A percentile compares a stretch with the other conserved stretches of the same genome.
Conservation (phyloP, 257 asterid genomes). For the Solanum medicagineum region DNA sequence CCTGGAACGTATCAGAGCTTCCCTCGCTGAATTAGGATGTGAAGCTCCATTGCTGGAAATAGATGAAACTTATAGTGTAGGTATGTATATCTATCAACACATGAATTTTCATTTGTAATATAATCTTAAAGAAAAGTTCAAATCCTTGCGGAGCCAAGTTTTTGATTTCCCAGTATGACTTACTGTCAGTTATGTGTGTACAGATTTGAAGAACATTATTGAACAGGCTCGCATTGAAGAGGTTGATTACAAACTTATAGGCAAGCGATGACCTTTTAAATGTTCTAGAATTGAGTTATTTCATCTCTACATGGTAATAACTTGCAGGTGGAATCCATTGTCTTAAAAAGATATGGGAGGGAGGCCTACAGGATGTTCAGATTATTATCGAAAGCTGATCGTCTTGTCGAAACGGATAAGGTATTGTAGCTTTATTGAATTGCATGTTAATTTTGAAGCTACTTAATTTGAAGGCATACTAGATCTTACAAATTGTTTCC, state of each 20-base stretch:
- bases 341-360: constrained; percentile 66
- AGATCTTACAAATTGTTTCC: not conserved
- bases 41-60: constrained; percentile 21
- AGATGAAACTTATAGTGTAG: constrained; percentile 55
- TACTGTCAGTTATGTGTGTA: constrained; percentile 7
- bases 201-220: constrained; percentile 71
- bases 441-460: not conserved
- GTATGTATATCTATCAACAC: constrained; percentile 26
- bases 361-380: constrained; percentile 86
- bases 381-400: constrained; percentile 42
- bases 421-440: constrained; percentile 19
- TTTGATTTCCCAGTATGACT: not conserved
- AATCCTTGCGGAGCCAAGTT: not conserved
- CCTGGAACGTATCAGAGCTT: constrained; percentile 43
- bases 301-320: constrained; percentile 5
- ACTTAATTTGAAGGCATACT: not conserved
- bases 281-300: not conserved
- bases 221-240: constrained; percentile 77
- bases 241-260: constrained; percentile 23
- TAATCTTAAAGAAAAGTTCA: not conserved
- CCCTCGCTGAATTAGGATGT: constrained; percentile 67
- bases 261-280: not conserved
- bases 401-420: constrained; percentile 58
- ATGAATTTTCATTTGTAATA: not conserved
- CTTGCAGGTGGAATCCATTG: constrained; percentile 73